A percentile compares a stretch with the other conserved stretches of the same genome.
phyloP scores from a whole-genome alignment of 2,329 filamentous ascomycete species.

The Cytospora paraplurivora region DNA sequence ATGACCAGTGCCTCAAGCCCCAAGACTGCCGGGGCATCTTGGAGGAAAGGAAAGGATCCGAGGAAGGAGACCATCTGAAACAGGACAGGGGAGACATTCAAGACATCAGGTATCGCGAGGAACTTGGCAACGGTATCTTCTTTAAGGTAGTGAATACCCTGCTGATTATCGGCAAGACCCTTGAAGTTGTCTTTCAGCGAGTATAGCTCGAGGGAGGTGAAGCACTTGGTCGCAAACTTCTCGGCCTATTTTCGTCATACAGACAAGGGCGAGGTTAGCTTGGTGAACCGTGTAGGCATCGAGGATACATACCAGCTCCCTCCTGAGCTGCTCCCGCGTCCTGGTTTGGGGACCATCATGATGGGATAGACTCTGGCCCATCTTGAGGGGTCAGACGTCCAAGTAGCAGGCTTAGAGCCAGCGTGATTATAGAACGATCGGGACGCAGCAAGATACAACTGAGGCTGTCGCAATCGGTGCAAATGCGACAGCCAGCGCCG shows the following conservation, averaged over 20 bases:
- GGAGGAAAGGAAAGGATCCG: constrained; percentile 72
- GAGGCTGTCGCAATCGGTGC: background rate
- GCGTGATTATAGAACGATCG: background rate
- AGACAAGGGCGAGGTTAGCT: constrained; percentile 21
- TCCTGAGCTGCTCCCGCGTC: constrained; percentile 54
- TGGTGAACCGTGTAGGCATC: background rate
- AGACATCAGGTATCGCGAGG: constrained; percentile 71
- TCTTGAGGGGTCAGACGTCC: background rate
- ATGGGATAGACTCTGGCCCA: constrained; percentile 27
- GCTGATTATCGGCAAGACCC: constrained; percentile 66
- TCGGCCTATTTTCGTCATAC: constrained; percentile 48
- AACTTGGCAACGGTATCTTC: constrained; percentile 72
- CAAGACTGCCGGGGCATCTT: constrained; percentile 69
- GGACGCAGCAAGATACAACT: background rate
- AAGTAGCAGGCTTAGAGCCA: background rate
- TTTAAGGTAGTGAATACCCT: constrained; percentile 65
- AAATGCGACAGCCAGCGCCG: background rate
- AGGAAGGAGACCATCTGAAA: constrained; percentile 73
- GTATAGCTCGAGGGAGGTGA: constrained; percentile 71
- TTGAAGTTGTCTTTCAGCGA: constrained; percentile 74
- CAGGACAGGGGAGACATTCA: constrained; percentile 67
- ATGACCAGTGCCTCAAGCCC: constrained; percentile 72
- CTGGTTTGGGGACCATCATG: constrained; percentile 32
- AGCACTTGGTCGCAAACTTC: constrained; percentile 70
- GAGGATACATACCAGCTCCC: constrained; percentile 49